phyloP scores from a whole-genome alignment of 768 basidiomycete species.

The Rhodotorula paludigena region DNA sequence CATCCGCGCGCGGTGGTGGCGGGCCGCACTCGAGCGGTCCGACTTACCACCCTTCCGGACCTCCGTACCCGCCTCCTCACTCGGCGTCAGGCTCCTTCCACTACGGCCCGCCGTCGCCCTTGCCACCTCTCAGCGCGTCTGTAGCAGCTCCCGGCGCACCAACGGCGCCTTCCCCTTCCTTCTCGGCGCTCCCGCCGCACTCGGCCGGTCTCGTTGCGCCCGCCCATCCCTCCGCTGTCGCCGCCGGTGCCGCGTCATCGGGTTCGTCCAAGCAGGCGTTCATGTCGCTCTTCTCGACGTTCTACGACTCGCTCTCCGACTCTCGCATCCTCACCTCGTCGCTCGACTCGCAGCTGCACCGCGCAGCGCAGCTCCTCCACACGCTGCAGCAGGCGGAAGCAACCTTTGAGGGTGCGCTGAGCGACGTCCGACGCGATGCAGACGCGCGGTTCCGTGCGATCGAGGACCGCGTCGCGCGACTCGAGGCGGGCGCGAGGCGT shows the following conservation, averaged over 20 bases:
- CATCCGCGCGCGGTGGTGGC: too few species aligned
- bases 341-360: constrained; percentile 66
- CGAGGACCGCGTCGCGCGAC: background rate
- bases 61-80: too few species aligned
- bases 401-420: constrained; percentile 13
- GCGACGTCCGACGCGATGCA: background rate
- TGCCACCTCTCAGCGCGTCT: too few species aligned
- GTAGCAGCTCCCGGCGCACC: background rate
- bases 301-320: constrained; percentile 79
- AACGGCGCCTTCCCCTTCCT: background rate
- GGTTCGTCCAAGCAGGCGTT: constrained; percentile 68
- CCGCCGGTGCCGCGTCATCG: constrained; percentile 50
- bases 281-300: constrained; percentile 71
- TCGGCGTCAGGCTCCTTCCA: background rate
- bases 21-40: too few species aligned
- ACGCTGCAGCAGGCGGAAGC: constrained; percentile 33
- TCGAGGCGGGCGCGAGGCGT: background rate
- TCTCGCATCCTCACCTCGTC: constrained; percentile 71
- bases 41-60: too few species aligned
- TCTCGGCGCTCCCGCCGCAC: background rate
- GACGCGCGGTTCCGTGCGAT: background rate
- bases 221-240: background rate
- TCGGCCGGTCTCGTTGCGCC: background rate
- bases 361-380: constrained; percentile 5
- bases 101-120: background rate